Evolutionary conservation across 768 basidiomycete species (phyloP).

Genomic region (Naganishia onofrii): DNA sequence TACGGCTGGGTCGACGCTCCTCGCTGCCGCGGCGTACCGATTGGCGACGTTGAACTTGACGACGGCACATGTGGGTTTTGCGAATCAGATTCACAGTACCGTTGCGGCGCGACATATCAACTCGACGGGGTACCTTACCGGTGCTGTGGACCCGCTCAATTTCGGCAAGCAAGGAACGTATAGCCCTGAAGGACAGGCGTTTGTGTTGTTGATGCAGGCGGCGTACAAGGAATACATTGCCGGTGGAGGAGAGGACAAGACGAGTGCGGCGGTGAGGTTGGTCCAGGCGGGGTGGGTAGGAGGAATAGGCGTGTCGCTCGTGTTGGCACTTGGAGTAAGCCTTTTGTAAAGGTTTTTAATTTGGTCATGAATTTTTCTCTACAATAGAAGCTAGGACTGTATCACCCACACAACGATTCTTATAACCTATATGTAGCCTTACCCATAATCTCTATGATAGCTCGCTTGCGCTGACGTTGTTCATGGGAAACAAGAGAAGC

Average conservation of each 20-base stretch:
- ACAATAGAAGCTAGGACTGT: neutral
- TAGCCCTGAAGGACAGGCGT: conserved; percentile 51
- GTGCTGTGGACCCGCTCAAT: conserved; percentile 53
- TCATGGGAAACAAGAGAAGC: no score
- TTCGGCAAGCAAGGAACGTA: conserved; percentile 46
- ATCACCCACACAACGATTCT: neutral
- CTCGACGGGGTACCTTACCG: conserved; percentile 52
- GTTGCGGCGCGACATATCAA: conserved; percentile 48
- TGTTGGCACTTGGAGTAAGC: neutral
- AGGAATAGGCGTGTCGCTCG: neutral
- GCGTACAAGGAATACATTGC: conserved; percentile 45
- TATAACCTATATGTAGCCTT: neutral
- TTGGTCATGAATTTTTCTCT: neutral
- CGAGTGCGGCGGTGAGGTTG: conserved; percentile 8
- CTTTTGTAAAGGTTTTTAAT: neutral
- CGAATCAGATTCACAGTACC: conserved; percentile 50
- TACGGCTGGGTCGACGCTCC: conserved; percentile 50
- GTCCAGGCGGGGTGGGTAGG: neutral
- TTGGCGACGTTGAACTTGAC: conserved; percentile 49
- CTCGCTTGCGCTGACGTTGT: no score
- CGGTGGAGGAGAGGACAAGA: conserved; percentile 33
- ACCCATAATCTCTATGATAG: neutral
- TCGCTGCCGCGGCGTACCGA: conserved; percentile 46
- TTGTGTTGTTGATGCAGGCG: conserved; percentile 47
- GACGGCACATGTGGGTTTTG: conserved; percentile 46